Evolutionary conservation across 179 eudicot genomes (phyloP).

Genomic region (Vitellaria paradoxa): DNA sequence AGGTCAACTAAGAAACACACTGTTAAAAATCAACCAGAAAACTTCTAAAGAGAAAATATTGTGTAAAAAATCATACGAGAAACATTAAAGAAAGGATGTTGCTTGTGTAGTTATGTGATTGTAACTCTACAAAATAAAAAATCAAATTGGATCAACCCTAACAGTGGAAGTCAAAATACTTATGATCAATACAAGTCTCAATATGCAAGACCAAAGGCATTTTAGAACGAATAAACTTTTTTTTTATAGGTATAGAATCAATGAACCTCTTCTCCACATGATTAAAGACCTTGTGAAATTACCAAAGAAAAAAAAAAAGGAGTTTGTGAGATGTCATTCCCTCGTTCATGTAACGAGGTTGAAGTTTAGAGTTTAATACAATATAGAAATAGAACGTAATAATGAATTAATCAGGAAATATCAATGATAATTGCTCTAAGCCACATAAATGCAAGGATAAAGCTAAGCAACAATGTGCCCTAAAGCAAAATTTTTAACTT

Average conservation of each 20-base stretch:
- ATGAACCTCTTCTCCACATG: background rate
- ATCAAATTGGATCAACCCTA: background rate
- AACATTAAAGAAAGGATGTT: background rate
- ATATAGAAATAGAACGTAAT: background rate
- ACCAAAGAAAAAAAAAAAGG: too few species aligned
- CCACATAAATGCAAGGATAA: background rate
- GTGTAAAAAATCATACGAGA: background rate
- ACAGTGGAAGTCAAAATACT: background rate
- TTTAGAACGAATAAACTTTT: too few species aligned
- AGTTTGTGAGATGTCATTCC: background rate
- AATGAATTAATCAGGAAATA: background rate
- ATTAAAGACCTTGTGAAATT: background rate
- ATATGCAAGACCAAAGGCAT: background rate
- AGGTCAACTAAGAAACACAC: too few species aligned
- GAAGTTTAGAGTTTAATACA: background rate
- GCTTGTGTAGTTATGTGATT: background rate
- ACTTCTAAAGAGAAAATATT: too few species aligned
- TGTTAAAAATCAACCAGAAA: too few species aligned
- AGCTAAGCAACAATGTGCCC: background rate
- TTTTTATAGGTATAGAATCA: background rate
- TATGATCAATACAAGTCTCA: slow-evolving; percentile 1
- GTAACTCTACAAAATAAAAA: background rate
- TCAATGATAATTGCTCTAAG: background rate
- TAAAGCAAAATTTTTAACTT: too few species aligned
- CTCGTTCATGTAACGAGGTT: background rate